Base-by-base conservation (phyloP, 1,139 yeast genomes). In the Debaryomycetaceae sp. region DNA sequence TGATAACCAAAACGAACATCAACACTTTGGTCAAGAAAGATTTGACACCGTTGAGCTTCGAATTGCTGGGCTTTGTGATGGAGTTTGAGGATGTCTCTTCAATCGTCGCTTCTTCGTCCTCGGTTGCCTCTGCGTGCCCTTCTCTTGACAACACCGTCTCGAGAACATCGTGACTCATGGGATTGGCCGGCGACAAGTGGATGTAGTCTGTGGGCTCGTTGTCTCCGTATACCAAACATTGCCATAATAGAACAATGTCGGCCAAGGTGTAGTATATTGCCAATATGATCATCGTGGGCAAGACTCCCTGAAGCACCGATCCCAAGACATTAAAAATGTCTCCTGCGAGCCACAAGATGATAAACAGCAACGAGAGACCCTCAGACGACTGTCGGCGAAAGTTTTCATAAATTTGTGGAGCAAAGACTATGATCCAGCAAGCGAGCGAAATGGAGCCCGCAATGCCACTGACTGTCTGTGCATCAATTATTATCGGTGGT, bases 341-440 rank as follows among this genome's bases (percentile, higher is more conserved):
- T 38, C 98, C 98, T 0, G 82, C 83, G 44, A 81, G 73, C 98
- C 98, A 90, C 45, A 86, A 80, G 17, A 78, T 50, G 5, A 93
- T 72, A 55, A 91, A 89, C 7, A 76, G 75, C n/a, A 86, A 79
- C 6, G 96, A 86, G 30, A 93, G 73, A 1, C 97, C 98, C 36
- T 85, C 95, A 1, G 95, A 96, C 0, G 95, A 85, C 57, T 87
- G 84, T 59, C 76, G 80, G 33, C 71, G 71, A 13, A 34, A 43
- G 44, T 91, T 91, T 61, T 93, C 97, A 63, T 89, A 91, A 39
- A 93, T 85, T 62, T 93, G 99, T 13, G 99, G 99, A 36, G 96
- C 95, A 72, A 93, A 93, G 23, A 93, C 98, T 44, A 93, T 90
- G 50, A 93, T 86, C 99, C 99, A 93, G 63, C 98, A 93, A 17